phyloP scores from a whole-genome alignment of 805 yeast species.

The Jamesozyma lodderae region DNA sequence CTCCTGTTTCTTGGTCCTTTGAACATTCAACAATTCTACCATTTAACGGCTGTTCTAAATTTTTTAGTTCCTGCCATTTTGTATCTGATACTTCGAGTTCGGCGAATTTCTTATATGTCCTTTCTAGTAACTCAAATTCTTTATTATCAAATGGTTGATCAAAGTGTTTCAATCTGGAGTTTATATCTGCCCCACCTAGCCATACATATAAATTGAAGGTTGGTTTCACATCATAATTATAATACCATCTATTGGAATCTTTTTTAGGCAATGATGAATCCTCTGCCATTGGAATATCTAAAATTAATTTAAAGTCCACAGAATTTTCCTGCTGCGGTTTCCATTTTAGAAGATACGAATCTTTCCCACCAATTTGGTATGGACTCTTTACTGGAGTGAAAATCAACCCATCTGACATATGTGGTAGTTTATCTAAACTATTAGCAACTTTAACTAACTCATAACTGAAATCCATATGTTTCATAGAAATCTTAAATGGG shows the following conservation, averaged over 20 bases:
- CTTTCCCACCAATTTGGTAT: conserved; percentile 75
- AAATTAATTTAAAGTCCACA: conserved; percentile 70
- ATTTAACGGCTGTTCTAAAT: conserved; percentile 68
- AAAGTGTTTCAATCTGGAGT: conserved; percentile 23
- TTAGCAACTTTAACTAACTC: conserved; percentile 67
- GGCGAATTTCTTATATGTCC: conserved; percentile 56
- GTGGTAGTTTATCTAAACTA: conserved; percentile 64
- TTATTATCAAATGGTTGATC: conserved; percentile 27
- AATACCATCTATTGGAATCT: conserved; percentile 62
- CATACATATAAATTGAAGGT: conserved; percentile 59
- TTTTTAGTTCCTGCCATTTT: conserved; percentile 74
- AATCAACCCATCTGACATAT: conserved; percentile 87
- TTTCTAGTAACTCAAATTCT: conserved; percentile 29
- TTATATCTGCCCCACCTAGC: conserved; percentile 50
- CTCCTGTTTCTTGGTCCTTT: conserved; percentile 48
- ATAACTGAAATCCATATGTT: conserved; percentile 79
- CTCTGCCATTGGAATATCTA: conserved; percentile 31
- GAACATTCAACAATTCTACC: conserved; percentile 84
- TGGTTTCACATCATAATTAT: conserved; percentile 78
- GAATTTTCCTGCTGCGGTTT: conserved; percentile 95
- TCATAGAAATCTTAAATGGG: conserved; percentile 81
- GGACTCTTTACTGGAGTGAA: conserved; percentile 88
- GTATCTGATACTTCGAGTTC: conserved; percentile 53
- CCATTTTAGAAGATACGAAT: conserved; percentile 82
- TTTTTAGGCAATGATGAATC: conserved; percentile 35